Base-by-base conservation (phyloP, 257 asterid species). In the Solanum chiquidenum region DNA sequence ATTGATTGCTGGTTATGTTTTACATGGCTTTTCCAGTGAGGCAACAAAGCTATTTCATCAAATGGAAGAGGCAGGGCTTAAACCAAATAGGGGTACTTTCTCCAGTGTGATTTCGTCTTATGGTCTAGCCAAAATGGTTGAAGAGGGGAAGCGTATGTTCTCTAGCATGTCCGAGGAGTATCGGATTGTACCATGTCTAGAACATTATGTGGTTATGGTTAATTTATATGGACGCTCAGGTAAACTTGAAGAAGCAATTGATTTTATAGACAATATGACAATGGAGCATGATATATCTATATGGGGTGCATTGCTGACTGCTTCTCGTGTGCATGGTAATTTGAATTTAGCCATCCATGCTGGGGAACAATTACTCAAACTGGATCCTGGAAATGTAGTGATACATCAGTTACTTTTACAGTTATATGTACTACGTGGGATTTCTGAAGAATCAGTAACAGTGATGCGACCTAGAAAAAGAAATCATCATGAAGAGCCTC, bases 161-260 rank as follows among this genome's bases (percentile, higher is more conserved):
- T 76, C 86, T 82, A 77, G 89, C 38, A 95, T 96, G 95, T 85
- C 82, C 8, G 91, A 93, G 68, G 92, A 93, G 82, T 93, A 91
- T 89, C 88, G 84, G 52, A 91, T 93, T 87, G 72, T 79, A 23
- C 97, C 98, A 12, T 82, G 90, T 88, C 86, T 94, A 84, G 98
- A 94, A 74, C 99, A 94, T 89, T 94, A 90, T 83, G 92, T 88
- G 33, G 98, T 97, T 37, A 93, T 95, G 98, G 92, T 95, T 49
- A 89, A 91, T 89, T 86, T 96, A 86, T 91, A 88, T 66, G 98
- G 99, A 29, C 98, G 94, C 44, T 93, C 97, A 12, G 97, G 98
- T 86, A 90, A 86, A 92, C 93, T 96, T 40, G 95, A 95, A 83
- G 94, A 93, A 89, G 98, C 96, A 46, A 84, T 90, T 82, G 90